Base-by-base conservation (phyloP, 495 filamentous ascomycete genomes). In the Parathielavia appendiculata region DNA sequence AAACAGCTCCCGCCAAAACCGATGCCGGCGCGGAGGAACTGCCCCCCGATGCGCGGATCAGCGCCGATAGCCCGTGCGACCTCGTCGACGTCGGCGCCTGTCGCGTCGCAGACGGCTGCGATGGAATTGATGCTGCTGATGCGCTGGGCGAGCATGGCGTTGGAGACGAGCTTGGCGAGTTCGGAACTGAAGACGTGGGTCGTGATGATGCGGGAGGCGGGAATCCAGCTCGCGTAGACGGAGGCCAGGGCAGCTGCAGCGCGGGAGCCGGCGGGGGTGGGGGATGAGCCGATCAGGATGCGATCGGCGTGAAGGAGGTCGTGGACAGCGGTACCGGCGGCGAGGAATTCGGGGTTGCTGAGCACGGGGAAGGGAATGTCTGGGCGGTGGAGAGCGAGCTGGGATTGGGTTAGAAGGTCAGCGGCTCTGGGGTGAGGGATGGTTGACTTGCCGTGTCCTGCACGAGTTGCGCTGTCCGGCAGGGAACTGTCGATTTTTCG, bases 91-190 rank as follows among this genome's bases (percentile, higher is more conserved):
- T 51, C 49, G 1, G 49, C 49, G 17, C 49, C 49, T 1, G 49
- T 51, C 0, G 32, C 35, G 19, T 51, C 49, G 20, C 49, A 51
- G 1, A 51, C 20, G 49, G 49, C 49, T 1, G 49, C 49, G 30
- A 51, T 51, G 0, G 49, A 51, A 5, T 51, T 51, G 34, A 51
- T 51, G 20, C 49, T 51, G 49, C 34, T 39, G 49, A 51, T 51
- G 17, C 49, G 49, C 35, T 51, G 49, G 0, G 49, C 49, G 34
- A 51, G 49, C 49, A 51, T 51, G 2, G 49, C 17, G 49, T 51
- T 51, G 1, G 49, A 34, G n/a, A 51, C 49, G 1, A 51, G 35
- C 20, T 51, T 51, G 11, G 49, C 49, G 2, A 51, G 20, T 17
- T 51, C 49, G 19, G 49, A 51, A 13, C 49, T 51, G 19, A 51